These are phyloP conservation scores for Phytophthora lateralis DNA, from an alignment of 352 stramenopile genomes.

Conservation along the genomic window DNA sequence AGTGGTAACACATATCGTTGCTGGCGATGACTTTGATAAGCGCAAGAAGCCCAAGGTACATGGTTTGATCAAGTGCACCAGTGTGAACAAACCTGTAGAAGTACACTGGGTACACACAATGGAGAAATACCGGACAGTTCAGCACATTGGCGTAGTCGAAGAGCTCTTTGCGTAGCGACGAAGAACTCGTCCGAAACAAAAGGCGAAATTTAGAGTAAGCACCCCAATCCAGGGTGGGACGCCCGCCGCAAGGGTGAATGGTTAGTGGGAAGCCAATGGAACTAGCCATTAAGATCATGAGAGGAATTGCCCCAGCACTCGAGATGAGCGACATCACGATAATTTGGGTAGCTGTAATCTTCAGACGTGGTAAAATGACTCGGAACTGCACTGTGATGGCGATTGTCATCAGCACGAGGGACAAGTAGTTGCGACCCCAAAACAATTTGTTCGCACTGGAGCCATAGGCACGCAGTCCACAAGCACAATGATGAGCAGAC, in stretches of 20 bases:
- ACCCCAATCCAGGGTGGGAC: conserved; percentile 25
- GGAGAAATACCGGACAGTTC: conserved; percentile 10
- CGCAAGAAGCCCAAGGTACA: conserved; percentile 37
- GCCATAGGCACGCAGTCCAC: conserved; percentile 12
- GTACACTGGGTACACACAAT: conserved; percentile 48
- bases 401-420: conserved; percentile 10
- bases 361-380: conserved; percentile 11
- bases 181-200: conserved; percentile 11
- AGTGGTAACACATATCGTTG: conserved; percentile 33
- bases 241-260: conserved; percentile 39
- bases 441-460: conserved; percentile 17
- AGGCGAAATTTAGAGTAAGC: conserved; percentile 20
- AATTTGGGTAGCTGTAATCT: conserved; percentile 4
- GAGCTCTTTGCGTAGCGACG: conserved; percentile 6
- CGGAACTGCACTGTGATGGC: conserved; percentile 19
- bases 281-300: conserved; percentile 32
- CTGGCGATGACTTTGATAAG: conserved; percentile 49
- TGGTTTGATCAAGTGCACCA: conserved; percentile 12
- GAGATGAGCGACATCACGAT: conserved; percentile 19
- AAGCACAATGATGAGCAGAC: conserved; percentile 3
- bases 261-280: conserved; percentile 46
- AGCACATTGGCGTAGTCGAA: conserved; percentile 9
- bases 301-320: conserved; percentile 20
- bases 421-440: conserved; percentile 10
- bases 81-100: conserved; percentile 39